phyloP scores from a whole-genome alignment of 345 rosid genomes.

The Salix dunnii region DNA sequence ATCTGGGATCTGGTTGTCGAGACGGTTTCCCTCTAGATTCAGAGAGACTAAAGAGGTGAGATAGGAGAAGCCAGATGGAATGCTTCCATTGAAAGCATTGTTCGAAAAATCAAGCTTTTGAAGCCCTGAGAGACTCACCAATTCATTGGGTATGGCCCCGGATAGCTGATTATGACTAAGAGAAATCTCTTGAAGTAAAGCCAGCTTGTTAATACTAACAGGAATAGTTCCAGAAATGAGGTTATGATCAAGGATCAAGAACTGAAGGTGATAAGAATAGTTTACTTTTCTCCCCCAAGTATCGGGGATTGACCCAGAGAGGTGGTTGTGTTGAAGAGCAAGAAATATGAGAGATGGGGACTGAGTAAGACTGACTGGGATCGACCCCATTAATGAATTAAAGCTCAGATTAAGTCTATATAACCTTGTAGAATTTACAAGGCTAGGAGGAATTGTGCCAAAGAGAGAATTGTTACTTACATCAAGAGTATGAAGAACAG shows the following conservation, averaged over 20 bases:
- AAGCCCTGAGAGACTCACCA: slow-evolving; percentile 46
- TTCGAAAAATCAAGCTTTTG: slow-evolving; percentile 63
- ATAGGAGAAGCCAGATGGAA: slow-evolving; percentile 55
- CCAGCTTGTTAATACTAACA: slow-evolving; percentile 44
- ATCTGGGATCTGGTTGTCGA: slow-evolving; percentile 50
- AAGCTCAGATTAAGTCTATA: slow-evolving; percentile 59
- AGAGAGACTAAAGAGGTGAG: slow-evolving; percentile 52
- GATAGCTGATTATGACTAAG: slow-evolving; percentile 61
- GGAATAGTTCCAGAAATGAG: slow-evolving; percentile 57
- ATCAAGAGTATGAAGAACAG: slow-evolving; percentile 24
- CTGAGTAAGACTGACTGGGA: slow-evolving; percentile 44
- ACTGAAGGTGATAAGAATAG: slow-evolving; percentile 27
- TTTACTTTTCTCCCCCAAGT: slow-evolving; percentile 38
- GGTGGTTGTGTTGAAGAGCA: slow-evolving; percentile 54
- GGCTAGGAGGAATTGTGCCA: slow-evolving; percentile 58
- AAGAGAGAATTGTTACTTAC: slow-evolving; percentile 59
- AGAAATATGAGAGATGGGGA: slow-evolving; percentile 51
- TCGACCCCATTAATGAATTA: slow-evolving; percentile 50
- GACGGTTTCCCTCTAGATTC: slow-evolving; percentile 53
- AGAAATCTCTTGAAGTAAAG: slow-evolving; percentile 47
- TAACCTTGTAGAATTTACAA: slow-evolving; percentile 65
- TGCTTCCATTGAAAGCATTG: slow-evolving; percentile 68
- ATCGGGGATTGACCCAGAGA: slow-evolving; percentile 50
- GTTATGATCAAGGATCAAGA: slow-evolving; percentile 39
- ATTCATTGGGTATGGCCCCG: slow-evolving; percentile 50